Percentiles rank a stretch among this genome's conserved stretches.
These are phyloP conservation scores for Stipa capillata DNA, from an alignment of 176 grass and related monocot species.

Conservation along the genomic window DNA sequence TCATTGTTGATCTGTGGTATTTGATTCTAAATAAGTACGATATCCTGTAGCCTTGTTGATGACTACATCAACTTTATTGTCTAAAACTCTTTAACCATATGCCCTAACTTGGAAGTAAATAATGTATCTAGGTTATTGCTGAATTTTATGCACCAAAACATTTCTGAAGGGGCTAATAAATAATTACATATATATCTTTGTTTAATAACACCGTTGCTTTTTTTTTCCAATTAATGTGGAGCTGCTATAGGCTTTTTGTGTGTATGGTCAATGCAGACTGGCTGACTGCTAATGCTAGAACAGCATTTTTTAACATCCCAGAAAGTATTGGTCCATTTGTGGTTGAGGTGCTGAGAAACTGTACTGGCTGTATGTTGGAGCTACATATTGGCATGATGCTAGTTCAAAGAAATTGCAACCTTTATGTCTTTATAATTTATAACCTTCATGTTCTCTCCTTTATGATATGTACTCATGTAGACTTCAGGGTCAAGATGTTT, in stretches of 20 bases:
- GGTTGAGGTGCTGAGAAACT: no score
- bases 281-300: no score
- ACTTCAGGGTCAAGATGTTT: slow-evolving; percentile 7
- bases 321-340: no score
- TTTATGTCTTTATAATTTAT: not conserved
- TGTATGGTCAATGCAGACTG: not conserved
- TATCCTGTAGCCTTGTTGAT: no score
- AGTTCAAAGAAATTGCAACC: not conserved
- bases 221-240: not conserved
- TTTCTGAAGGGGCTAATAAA: no score
- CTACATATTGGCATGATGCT: not conserved
- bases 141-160: no score
- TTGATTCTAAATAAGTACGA: no score
- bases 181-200: not conserved
- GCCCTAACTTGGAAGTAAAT: no score
- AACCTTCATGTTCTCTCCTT: not conserved
- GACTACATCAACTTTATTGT: no score
- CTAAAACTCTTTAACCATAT: no score
- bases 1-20: slow-evolving; percentile 2
- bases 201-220: not conserved
- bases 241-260: not conserved
- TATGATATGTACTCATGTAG: slow-evolving; percentile 2
- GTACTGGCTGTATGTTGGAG: not conserved
- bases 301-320: no score
- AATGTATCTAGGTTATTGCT: no score